phyloP scores from a whole-genome alignment of 192 early-diverging fungal genomes.

The Podila minutissima region DNA sequence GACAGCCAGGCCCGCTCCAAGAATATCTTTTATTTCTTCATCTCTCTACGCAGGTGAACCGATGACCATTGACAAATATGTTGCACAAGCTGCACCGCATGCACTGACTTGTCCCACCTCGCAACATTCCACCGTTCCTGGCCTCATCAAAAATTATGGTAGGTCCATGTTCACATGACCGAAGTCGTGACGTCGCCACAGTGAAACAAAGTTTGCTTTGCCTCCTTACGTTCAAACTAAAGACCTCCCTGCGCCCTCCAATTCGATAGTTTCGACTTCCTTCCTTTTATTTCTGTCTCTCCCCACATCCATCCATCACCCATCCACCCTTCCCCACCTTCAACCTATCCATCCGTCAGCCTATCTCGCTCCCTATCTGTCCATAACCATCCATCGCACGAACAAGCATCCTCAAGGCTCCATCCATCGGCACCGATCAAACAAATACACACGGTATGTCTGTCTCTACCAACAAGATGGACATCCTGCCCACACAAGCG shows the following conservation, averaged over 20 bases:
- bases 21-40: no score
- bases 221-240: not conserved
- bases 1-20: not conserved
- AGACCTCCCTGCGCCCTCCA: not conserved
- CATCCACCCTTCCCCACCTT: constrained; percentile 10
- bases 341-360: constrained; percentile 16
- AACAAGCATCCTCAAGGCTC: not conserved
- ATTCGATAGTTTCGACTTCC: not conserved
- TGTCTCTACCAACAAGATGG: constrained; percentile 51
- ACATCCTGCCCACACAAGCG: constrained; percentile 30
- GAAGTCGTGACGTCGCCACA: no score
- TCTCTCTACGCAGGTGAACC: no score
- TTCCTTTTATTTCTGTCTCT: not conserved
- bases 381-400: not conserved
- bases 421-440: not conserved
- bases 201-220: no score
- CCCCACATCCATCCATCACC: constrained; percentile 8
- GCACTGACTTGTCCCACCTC: no score
- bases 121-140: no score
- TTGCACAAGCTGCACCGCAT: no score
- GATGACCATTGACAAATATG: no score
- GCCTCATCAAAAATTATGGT: no score
- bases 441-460: constrained; percentile 34
- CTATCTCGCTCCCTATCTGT: constrained; percentile 1
- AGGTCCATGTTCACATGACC: no score